These are phyloP conservation scores for Ustilago tritici DNA, from an alignment of 1,284 basidiomycete species.

Conservation along the genomic window DNA sequence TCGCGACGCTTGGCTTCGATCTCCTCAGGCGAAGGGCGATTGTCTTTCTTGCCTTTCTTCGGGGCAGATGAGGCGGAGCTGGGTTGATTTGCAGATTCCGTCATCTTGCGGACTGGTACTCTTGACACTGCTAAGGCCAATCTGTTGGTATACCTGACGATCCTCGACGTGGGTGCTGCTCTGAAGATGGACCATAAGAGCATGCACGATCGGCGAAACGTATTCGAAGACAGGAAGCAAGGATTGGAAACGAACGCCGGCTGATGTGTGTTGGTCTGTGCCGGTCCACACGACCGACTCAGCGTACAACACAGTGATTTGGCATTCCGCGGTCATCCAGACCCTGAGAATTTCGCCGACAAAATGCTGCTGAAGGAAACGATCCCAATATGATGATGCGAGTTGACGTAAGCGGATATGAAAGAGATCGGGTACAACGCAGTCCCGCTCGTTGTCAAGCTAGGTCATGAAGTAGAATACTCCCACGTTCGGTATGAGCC, in stretches of 20 bases:
- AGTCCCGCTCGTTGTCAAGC: too few species aligned
- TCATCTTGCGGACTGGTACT: slow-evolving; percentile 11
- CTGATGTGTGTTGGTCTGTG: neutral
- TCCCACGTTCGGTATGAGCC: too few species aligned
- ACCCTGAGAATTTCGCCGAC: slow-evolving; percentile 16
- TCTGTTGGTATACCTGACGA: neutral
- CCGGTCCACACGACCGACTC: slow-evolving; percentile 10
- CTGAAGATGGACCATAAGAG: slow-evolving; percentile 3
- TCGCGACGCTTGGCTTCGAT: slow-evolving; percentile 48
- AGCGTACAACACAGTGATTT: slow-evolving; percentile 9
- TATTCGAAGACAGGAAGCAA: neutral
- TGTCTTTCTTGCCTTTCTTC: slow-evolving; percentile 35
- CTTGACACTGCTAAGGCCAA: neutral
- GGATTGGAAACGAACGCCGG: neutral
- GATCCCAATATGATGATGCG: too few species aligned
- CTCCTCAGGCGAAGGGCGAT: slow-evolving; percentile 46
- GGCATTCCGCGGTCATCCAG: neutral
- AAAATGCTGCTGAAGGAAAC: neutral
- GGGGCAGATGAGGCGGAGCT: slow-evolving; percentile 1
- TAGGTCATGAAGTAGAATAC: too few species aligned
- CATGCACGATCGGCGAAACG: slow-evolving; percentile 9
- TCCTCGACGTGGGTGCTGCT: neutral
- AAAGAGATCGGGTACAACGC: too few species aligned
- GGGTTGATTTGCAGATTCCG: slow-evolving; percentile 17
- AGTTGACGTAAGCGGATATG: too few species aligned